phyloP scores from a whole-genome alignment of 139 green algal species.

The Monoraphidium neglectum region DNA sequence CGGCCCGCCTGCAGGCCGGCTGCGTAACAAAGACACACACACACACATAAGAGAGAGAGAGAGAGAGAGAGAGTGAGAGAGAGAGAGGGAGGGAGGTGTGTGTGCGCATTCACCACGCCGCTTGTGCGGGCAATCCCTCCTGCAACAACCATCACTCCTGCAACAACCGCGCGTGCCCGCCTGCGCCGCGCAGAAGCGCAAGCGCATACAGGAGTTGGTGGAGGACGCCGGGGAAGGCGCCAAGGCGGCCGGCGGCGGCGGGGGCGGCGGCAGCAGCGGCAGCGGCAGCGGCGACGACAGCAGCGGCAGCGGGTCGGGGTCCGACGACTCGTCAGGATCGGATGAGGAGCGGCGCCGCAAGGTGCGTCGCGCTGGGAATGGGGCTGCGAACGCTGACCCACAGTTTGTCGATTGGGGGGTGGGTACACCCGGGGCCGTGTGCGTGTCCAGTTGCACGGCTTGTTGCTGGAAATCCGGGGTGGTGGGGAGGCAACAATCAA shows the following conservation, averaged over 20 bases:
- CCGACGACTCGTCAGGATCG: neutral
- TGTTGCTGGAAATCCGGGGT: too few species aligned
- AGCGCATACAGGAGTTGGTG: constrained; percentile 32
- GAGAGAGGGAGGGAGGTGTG: too few species aligned
- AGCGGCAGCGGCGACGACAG: constrained; percentile 32
- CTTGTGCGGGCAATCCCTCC: neutral
- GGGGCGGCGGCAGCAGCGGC: constrained; percentile 4
- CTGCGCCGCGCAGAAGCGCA: constrained; percentile 33
- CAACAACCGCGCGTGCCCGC: neutral
- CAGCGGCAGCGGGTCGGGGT: constrained; percentile 1
- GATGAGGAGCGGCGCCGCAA: constrained; percentile 9
- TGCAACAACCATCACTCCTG: neutral
- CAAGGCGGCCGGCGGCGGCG: neutral
- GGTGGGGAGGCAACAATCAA: too few species aligned
- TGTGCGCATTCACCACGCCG: neutral
- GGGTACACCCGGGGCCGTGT: too few species aligned
- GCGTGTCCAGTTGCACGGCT: too few species aligned
- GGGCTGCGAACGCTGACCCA: too few species aligned
- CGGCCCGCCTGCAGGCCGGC: too few species aligned
- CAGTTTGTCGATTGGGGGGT: too few species aligned
- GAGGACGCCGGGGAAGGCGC: constrained; percentile 18
- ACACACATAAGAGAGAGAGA: too few species aligned
- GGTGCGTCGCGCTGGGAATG: too few species aligned
- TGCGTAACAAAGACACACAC: too few species aligned
- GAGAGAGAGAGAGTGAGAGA: too few species aligned